Evolutionary conservation across 2,329 filamentous ascomycete species (phyloP).

Genomic region (Phialophora tarda): DNA sequence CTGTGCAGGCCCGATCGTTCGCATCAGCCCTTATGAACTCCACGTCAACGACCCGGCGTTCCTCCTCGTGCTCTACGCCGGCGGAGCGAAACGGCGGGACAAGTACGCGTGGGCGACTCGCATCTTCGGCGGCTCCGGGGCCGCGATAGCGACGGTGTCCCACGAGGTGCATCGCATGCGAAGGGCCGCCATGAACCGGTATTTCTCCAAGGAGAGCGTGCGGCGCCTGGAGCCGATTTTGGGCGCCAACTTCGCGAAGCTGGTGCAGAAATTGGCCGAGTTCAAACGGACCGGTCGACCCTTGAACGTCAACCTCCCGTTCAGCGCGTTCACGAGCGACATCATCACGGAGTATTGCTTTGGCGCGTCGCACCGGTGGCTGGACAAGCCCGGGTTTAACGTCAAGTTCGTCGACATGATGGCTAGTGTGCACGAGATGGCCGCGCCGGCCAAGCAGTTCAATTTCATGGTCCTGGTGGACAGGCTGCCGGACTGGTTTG

Average conservation of each 20-base stretch:
- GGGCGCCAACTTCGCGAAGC: constrained; percentile 39
- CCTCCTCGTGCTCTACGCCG: constrained; percentile 45
- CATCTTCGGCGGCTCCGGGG: constrained; percentile 27
- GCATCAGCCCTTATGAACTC: constrained; percentile 45
- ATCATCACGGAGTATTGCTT: constrained; percentile 37
- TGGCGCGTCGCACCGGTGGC: constrained; percentile 5
- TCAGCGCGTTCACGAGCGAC: constrained; percentile 45
- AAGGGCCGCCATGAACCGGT: constrained; percentile 37
- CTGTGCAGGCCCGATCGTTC: constrained; percentile 42
- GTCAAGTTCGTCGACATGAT: constrained; percentile 28
- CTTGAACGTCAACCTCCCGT: constrained; percentile 38
- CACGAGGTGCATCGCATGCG: constrained; percentile 41
- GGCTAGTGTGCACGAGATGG: constrained; percentile 18
- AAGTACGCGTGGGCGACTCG: constrained; percentile 38
- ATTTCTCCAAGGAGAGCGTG: constrained; percentile 37
- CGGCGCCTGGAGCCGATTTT: constrained; percentile 40
- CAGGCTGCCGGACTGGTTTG: constrained; percentile 13
- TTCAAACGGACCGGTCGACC: constrained; percentile 16
- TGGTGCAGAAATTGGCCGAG: constrained; percentile 32
- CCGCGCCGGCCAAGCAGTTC: constrained; percentile 14
- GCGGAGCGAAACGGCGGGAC: constrained; percentile 38
- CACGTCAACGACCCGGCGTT: constrained; percentile 45
- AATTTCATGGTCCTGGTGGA: constrained; percentile 15
- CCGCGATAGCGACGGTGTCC: constrained; percentile 34
- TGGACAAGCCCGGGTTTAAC: constrained; percentile 26